Evolutionary conservation across 768 basidiomycete genomes (phyloP).

Genomic region (Hypholoma fasciculare): DNA sequence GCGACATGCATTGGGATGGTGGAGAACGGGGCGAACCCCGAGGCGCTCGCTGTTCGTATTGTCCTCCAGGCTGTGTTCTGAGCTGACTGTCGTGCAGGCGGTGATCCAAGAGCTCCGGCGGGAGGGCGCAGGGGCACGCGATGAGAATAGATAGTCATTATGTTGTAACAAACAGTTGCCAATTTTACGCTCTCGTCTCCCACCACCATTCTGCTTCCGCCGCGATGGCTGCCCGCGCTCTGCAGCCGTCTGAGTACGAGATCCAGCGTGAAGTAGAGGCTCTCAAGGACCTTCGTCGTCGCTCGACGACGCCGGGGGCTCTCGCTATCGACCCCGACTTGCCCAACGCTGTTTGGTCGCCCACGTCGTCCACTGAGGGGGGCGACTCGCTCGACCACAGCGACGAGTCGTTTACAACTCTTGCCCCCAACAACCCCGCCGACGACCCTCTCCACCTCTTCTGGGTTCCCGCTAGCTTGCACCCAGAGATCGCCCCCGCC

Average conservation of each 20-base stretch:
- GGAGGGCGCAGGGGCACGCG: conserved; percentile 45
- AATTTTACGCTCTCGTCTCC: conserved; percentile 13
- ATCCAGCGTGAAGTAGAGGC: conserved; percentile 87
- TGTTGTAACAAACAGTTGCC: conserved; percentile 5
- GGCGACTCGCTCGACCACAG: conserved; percentile 12
- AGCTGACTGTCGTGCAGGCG: conserved; percentile 46
- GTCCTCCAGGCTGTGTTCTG: not conserved
- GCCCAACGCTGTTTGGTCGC: conserved; percentile 61
- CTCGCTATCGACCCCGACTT: conserved; percentile 91
- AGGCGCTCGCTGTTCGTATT: conserved; percentile 75
- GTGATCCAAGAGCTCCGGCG: conserved; percentile 83
- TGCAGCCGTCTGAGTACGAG: conserved; percentile 83
- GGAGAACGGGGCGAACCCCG: conserved; percentile 90
- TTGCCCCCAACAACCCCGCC: conserved; percentile 37
- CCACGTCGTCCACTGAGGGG: conserved; percentile 20
- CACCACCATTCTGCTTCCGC: conserved; percentile 1
- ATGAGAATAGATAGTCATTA: no score
- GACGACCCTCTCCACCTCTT: conserved; percentile 91
- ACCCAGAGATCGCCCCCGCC: conserved; percentile 96
- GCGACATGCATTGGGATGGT: conserved; percentile 92
- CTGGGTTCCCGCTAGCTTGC: conserved; percentile 97
- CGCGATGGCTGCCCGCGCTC: conserved; percentile 41
- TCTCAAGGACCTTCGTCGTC: conserved; percentile 78
- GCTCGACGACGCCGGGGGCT: conserved; percentile 82
- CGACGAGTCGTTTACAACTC: conserved; percentile 24